phyloP scores from a whole-genome alignment of 179 eudicot species.

The Beta macrorhiza region DNA sequence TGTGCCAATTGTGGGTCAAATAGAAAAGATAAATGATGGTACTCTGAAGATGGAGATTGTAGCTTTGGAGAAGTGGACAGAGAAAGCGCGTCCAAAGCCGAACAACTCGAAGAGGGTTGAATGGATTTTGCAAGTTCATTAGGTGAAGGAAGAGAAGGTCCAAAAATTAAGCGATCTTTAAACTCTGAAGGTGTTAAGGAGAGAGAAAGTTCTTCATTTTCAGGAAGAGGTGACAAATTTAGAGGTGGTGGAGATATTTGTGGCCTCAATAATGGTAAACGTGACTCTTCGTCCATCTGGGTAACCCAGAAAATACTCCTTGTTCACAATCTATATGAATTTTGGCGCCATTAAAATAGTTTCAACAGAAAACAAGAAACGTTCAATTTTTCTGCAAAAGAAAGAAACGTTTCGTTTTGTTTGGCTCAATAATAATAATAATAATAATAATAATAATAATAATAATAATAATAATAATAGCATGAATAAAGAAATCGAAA shows the following conservation, averaged over 20 bases:
- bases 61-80: conserved; percentile 27
- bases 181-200: conserved; percentile 63
- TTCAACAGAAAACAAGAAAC: neutral
- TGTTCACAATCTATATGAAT: neutral
- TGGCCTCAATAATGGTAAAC: conserved; percentile 45
- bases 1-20: conserved; percentile 5
- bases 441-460: too few relatives aligned
- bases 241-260: conserved; percentile 37
- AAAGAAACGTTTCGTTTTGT: too few relatives aligned
- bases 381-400: too few relatives aligned
- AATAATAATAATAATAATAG: too few relatives aligned
- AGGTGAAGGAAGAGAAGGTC: conserved; percentile 38
- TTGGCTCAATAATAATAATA: too few relatives aligned
- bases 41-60: conserved; percentile 29
- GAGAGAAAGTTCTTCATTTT: conserved; percentile 55
- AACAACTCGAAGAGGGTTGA: conserved; percentile 30
- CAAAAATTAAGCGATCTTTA: conserved; percentile 80
- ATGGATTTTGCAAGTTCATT: conserved; percentile 12
- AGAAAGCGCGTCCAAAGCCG: conserved; percentile 41
- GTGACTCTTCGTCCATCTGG: conserved; percentile 76
- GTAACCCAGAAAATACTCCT: conserved; percentile 22
- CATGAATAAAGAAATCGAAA: neutral
- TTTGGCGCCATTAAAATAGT: conserved; percentile 28
- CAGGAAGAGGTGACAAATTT: conserved; percentile 57
- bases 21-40: neutral